Base-by-base conservation (phyloP, 768 basidiomycete genomes). In the Podaxis sp. region DNA sequence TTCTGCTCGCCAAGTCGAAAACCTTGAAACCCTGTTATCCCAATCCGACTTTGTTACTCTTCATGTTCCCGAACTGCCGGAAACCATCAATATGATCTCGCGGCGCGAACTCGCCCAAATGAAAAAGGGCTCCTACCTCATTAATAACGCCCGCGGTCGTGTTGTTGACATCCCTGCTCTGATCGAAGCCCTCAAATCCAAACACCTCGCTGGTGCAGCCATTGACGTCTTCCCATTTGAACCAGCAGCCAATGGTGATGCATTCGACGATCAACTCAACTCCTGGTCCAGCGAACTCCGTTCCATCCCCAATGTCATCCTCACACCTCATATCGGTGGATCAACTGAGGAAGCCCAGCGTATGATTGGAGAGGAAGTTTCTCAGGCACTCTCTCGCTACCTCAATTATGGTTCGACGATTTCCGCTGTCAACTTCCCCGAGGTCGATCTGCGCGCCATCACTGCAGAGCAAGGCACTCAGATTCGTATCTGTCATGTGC, bases 291-390 rank as follows among this genome's bases (percentile, higher is more conserved):
- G 83, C 65, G 75, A 85, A 24, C 85, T 99, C 29, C 84, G 93
- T 63, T 75, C 78, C 0, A 77, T 94, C 61, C 87, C 90, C 56
- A 99, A 99, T 75, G 85, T 98, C 64, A 95, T 98, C 71, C 88
- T 98, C 69, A 98, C 97, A 0, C 97, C 97, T 22, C 97, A 99
- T 72, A 98, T 99, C 70, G 97, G 97, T 62, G 97, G 97, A 43
- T 98, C 96, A 33, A 99, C 97, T 17, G 97, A 99, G 74, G 97
- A 99, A 74, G 97, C 97, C 4, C 97, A 99, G 75, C 84, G 88
- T 58, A 93, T 96, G 87, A 98, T 99, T 63, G 97, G 97, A 13
- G 89, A 93, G 62, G 97, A 99, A 75, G 97, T 99, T 53, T 85
- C 93, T 4, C 82, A 84, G 37, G 87, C 95, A 2, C 79, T 99